phyloP scores from a whole-genome alignment of 306 rosid species.

The Parietaria judaica region DNA sequence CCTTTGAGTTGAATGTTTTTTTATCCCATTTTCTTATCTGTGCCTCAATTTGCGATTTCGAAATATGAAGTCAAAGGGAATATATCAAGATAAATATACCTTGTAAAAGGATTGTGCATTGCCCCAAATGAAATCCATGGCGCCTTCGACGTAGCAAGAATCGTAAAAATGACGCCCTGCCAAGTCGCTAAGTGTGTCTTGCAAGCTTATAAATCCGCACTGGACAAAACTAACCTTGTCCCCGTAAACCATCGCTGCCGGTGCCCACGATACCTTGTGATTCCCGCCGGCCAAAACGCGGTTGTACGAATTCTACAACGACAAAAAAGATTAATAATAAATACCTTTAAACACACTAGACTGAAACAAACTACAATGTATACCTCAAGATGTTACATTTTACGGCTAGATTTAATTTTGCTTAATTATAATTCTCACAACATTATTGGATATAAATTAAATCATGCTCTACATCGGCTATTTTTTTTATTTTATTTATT shows the following conservation, averaged over 20 bases:
- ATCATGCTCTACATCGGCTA: no score
- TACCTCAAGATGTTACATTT: no score
- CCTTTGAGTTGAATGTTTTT: no score
- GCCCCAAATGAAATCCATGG: constrained; percentile 24
- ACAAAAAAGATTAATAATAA: not conserved
- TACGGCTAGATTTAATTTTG: no score
- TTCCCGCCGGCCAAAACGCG: not conserved
- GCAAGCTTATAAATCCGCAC: constrained; percentile 15
- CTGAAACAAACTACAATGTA: no score
- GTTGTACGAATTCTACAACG: constrained; percentile 15
- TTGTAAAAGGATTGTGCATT: constrained; percentile 17
- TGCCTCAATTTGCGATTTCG: no score
- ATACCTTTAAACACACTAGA: not conserved
- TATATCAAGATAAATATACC: constrained; percentile 1
- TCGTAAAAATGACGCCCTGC: constrained; percentile 20
- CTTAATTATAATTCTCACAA: no score
- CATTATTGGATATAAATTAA: no score
- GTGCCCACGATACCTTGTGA: constrained; percentile 6
- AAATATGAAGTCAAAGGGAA: no score
- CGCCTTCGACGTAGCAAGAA: constrained; percentile 18
- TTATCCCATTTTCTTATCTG: no score
- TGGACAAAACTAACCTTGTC: constrained; percentile 21
- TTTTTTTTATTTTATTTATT: no score
- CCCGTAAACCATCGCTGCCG: constrained; percentile 7
- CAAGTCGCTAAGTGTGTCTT: constrained; percentile 20